Conservation (phyloP, 177 flowering plant species). For the Vitis hybrid region DNA sequence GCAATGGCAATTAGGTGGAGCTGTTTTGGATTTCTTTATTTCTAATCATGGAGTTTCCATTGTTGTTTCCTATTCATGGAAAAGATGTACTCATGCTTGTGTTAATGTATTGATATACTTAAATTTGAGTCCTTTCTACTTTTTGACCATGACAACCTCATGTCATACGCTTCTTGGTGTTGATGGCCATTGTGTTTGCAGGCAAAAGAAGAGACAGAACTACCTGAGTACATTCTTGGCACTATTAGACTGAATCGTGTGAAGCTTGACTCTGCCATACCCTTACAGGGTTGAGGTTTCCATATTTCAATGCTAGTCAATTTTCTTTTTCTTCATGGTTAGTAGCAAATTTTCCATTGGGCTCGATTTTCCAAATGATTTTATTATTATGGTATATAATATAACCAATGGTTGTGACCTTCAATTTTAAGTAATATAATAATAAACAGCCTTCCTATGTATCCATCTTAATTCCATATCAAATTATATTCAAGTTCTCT, state of each 20-base stretch:
- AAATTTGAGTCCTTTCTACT: neutral
- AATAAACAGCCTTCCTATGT: too few species aligned
- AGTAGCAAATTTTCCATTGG: neutral
- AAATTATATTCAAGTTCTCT: too few species aligned
- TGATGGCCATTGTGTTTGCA: constrained; percentile 27
- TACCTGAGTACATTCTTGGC: constrained; percentile 90
- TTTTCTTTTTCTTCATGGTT: neutral
- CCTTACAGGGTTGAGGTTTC: constrained; percentile 36
- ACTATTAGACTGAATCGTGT: constrained; percentile 77
- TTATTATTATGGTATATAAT: too few species aligned
- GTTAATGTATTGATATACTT: neutral
- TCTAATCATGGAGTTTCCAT: neutral
- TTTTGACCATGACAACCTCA: neutral
- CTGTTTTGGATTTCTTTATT: neutral
- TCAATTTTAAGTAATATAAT: too few species aligned
- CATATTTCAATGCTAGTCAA: neutral
- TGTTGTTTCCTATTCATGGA: neutral
- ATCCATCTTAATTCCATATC: too few species aligned
- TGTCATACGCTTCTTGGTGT: neutral
- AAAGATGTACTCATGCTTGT: neutral
- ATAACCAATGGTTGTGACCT: too few species aligned
- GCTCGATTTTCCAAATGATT: neutral
- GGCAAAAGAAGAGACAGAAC: constrained; percentile 80
- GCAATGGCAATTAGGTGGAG: neutral
- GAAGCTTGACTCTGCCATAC: constrained; percentile 62